Conservation (phyloP, 2,329 filamentous ascomycete species). For the Colletotrichum sp. region DNA sequence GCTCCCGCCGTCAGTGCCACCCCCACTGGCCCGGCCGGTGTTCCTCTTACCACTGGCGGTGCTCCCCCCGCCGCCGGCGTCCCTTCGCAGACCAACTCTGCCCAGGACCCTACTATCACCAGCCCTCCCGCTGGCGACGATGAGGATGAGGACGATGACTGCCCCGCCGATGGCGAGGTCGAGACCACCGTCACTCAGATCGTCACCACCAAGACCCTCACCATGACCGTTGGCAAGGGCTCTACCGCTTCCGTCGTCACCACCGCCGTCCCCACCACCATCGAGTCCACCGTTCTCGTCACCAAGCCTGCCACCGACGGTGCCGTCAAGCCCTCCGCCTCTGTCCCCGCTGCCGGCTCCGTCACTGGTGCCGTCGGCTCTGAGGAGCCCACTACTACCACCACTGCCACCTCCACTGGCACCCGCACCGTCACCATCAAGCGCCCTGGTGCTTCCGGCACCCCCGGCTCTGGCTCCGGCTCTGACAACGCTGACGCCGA, state of each 20-base stretch:
- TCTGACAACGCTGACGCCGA: constrained; percentile 1
- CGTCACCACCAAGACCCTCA: constrained; percentile 36
- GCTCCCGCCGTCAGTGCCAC: constrained; percentile 32
- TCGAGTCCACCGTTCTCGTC: constrained; percentile 40
- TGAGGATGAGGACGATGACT: constrained; percentile 16
- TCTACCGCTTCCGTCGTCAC: constrained; percentile 37
- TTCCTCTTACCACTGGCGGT: constrained; percentile 41
- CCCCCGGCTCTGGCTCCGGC: neutral
- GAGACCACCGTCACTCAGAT: constrained; percentile 28
- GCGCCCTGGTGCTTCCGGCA: constrained; percentile 18
- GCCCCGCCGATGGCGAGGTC: constrained; percentile 15
- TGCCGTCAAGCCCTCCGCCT: neutral
- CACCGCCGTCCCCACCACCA: constrained; percentile 48
- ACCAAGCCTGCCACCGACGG: constrained; percentile 7
- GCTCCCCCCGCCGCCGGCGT: neutral
- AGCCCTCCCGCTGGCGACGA: neutral
- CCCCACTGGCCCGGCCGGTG: constrained; percentile 20
- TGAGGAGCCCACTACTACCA: constrained; percentile 39
- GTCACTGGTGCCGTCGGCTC: constrained; percentile 14
- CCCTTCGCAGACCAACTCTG: constrained; percentile 20
- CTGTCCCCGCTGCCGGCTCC: neutral
- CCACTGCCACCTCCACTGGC: constrained; percentile 39
- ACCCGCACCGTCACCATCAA: constrained; percentile 39
- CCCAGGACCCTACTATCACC: constrained; percentile 22
- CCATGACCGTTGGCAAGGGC: constrained; percentile 38